Percentiles rank a stretch among this genome's conserved stretches.
Conservation (phyloP, 2,329 filamentous ascomycete species). For the Phyllosticta citrichinensis region DNA sequence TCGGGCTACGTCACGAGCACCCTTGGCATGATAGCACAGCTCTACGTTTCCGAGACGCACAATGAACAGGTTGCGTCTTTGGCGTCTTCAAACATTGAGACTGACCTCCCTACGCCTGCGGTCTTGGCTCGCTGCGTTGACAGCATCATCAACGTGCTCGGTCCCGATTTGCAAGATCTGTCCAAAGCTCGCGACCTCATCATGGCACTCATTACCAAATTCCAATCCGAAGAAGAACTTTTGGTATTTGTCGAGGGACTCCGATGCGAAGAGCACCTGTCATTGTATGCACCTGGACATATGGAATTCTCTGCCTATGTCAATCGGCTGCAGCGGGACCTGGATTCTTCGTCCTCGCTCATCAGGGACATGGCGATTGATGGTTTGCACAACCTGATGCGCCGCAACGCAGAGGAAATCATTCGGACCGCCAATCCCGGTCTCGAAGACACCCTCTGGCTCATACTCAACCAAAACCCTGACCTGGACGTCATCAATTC, state of each 20-base stretch:
- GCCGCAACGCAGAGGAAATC: conserved; percentile 76
- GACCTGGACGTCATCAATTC: conserved; percentile 72
- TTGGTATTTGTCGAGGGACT: conserved; percentile 67
- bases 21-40: conserved; percentile 84
- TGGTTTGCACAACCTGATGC: conserved; percentile 90
- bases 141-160: conserved; percentile 92
- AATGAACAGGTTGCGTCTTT: conserved; percentile 72
- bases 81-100: conserved; percentile 81
- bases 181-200: conserved; percentile 88
- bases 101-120: conserved; percentile 71
- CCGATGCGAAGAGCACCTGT: conserved; percentile 79
- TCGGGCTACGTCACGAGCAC: conserved; percentile 83
- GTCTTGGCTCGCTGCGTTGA: conserved; percentile 83
- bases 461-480: conserved; percentile 69
- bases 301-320: conserved; percentile 82
- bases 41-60: conserved; percentile 87
- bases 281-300: conserved; percentile 79
- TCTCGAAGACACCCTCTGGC: conserved; percentile 86
- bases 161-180: conserved; percentile 88
- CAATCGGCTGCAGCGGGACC: conserved; percentile 64
- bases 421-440: conserved; percentile 63
- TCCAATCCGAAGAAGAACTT: conserved; percentile 63
- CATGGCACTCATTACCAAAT: conserved; percentile 72
- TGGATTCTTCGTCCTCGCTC: conserved; percentile 58
- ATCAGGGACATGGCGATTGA: conserved; percentile 75